These are phyloP conservation scores for Lactifluus hygrophoroides DNA, from an alignment of 768 basidiomycete genomes.

Conservation along the genomic window DNA sequence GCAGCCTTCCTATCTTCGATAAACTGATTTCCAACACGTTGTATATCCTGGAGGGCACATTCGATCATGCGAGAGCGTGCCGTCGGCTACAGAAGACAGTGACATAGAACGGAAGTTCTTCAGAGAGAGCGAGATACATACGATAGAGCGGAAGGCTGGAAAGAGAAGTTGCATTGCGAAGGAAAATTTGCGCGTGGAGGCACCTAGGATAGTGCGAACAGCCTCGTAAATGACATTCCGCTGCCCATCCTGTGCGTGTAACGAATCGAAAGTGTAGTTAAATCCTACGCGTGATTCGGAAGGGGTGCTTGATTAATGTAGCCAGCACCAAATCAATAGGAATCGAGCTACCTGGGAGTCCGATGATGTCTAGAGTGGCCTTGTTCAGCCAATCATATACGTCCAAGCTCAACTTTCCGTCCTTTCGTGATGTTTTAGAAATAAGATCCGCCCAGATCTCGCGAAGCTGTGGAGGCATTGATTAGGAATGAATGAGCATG, in stretches of 20 bases:
- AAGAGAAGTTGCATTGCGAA: slow-evolving; percentile 29
- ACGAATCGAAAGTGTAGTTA: slow-evolving; percentile 30
- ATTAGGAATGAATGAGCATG: no score
- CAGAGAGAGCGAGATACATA: slow-evolving; percentile 20
- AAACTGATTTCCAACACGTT: slow-evolving; percentile 42
- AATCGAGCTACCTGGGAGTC: slow-evolving; percentile 18
- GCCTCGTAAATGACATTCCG: slow-evolving; percentile 29
- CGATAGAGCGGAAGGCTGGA: slow-evolving; percentile 34
- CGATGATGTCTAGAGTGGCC: slow-evolving; percentile 23
- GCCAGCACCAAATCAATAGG: background rate
- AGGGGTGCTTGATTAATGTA: background rate
- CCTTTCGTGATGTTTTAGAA: slow-evolving; percentile 8
- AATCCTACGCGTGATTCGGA: slow-evolving; percentile 27
- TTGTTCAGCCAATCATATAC: slow-evolving; percentile 19
- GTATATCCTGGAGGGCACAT: slow-evolving; percentile 35
- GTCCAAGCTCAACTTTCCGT: slow-evolving; percentile 12
- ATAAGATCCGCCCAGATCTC: slow-evolving; percentile 23
- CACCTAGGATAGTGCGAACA: slow-evolving; percentile 27
- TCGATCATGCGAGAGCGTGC: slow-evolving; percentile 15
- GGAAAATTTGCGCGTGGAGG: slow-evolving; percentile 19
- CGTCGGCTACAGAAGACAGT: slow-evolving; percentile 21
- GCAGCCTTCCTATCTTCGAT: slow-evolving; percentile 41
- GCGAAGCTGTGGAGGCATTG: slow-evolving; percentile 21
- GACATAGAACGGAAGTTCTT: background rate
- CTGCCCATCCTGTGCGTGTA: slow-evolving; percentile 21